phyloP scores from a whole-genome alignment of 2,329 filamentous ascomycete genomes.

The Sphaerulina populicola region DNA sequence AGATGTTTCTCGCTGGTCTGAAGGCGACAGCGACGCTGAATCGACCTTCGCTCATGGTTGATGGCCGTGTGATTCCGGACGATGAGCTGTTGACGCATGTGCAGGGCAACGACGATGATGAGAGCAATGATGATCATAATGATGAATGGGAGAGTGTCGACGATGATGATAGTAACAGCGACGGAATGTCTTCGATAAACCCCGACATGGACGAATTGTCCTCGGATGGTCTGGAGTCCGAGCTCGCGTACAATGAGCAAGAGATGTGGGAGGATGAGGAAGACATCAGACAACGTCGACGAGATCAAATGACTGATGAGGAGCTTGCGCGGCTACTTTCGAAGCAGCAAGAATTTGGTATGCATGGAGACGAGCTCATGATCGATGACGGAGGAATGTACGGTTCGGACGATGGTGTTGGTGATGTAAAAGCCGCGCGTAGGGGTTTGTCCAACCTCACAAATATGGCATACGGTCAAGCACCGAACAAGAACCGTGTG shows the following conservation, averaged over 20 bases:
- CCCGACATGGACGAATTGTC: conserved; percentile 30
- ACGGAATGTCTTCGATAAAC: conserved; percentile 14
- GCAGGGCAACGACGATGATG: conserved; percentile 9
- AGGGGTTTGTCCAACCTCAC: conserved; percentile 27
- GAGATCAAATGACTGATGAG: conserved; percentile 48
- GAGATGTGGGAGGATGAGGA: conserved; percentile 36
- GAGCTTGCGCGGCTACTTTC: conserved; percentile 53
- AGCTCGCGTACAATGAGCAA: conserved; percentile 29
- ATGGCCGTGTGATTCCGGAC: conserved; percentile 27
- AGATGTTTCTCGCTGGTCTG: conserved; percentile 6
- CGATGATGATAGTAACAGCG: conserved; percentile 16
- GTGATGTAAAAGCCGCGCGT: conserved; percentile 28
- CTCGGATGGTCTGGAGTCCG: conserved; percentile 31
- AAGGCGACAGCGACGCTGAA: conserved; percentile 12
- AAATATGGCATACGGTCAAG: conserved; percentile 16
- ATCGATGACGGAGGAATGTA: conserved; percentile 39
- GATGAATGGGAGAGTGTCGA: conserved; percentile 19
- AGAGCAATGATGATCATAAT: conserved; percentile 10
- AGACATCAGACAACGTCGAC: conserved; percentile 35
- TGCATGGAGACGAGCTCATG: conserved; percentile 52
- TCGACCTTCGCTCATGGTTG: conserved; percentile 26
- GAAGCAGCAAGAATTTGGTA: conserved; percentile 56
- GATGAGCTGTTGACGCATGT: conserved; percentile 24
- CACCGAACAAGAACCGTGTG: conserved; percentile 19
- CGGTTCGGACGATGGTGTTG: conserved; percentile 20